phyloP scores from a whole-genome alignment of 371 early-diverging fungal species.

The Rhizomucor miehei region DNA sequence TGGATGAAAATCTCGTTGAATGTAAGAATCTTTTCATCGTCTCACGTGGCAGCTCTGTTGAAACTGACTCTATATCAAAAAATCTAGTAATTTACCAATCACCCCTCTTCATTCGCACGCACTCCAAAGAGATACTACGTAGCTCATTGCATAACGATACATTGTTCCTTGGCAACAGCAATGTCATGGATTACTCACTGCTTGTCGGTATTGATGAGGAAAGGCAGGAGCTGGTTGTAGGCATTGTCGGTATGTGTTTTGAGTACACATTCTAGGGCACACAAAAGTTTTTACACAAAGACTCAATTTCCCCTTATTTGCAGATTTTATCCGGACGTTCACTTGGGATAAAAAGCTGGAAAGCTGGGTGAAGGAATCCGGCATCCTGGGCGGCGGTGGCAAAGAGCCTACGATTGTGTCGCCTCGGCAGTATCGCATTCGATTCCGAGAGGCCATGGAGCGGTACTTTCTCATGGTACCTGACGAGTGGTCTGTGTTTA shows the following conservation, averaged over 20 bases:
- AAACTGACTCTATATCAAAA: background rate
- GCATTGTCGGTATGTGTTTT: constrained; percentile 79
- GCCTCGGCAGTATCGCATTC: constrained; percentile 87
- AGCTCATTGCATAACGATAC: constrained; percentile 91
- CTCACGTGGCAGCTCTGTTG: no score
- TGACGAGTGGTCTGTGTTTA: constrained; percentile 51
- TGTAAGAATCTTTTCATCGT: constrained; percentile 31
- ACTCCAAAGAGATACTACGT: constrained; percentile 80
- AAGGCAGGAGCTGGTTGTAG: constrained; percentile 83
- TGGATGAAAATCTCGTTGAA: constrained; percentile 94
- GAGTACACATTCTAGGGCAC: background rate
- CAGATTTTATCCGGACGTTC: constrained; percentile 94
- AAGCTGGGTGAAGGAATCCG: constrained; percentile 93
- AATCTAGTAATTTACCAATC: constrained; percentile 70
- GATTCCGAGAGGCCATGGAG: constrained; percentile 94
- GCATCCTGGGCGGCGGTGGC: constrained; percentile 82
- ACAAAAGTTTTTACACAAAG: background rate
- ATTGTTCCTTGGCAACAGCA: constrained; percentile 79
- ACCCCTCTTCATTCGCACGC: constrained; percentile 90
- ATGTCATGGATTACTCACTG: constrained; percentile 97
- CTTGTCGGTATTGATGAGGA: constrained; percentile 91
- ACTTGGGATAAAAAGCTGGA: constrained; percentile 98
- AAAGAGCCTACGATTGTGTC: constrained; percentile 94
- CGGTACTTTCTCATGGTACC: constrained; percentile 83
- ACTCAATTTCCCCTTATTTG: background rate